Conservation (phyloP, 805 yeast genomes). For the Yarrowia osloensis region DNA sequence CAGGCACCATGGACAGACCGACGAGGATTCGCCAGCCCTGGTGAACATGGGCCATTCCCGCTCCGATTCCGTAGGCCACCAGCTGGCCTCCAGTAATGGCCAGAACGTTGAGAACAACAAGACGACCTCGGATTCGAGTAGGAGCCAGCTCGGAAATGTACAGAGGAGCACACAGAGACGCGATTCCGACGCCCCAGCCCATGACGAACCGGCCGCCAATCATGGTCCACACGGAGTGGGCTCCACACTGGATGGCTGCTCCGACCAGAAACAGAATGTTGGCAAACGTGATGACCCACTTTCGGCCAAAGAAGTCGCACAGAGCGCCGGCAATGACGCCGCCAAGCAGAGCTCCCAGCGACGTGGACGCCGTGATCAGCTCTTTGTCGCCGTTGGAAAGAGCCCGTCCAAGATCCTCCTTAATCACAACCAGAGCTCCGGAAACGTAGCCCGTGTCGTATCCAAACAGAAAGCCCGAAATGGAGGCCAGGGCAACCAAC, state of each 20-base stretch:
- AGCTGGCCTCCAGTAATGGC: slow-evolving; percentile 95
- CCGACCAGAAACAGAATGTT: slow-evolving; percentile 82
- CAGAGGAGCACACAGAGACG: slow-evolving; percentile 90
- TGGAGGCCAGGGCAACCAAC: slow-evolving; percentile 71
- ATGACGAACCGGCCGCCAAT: slow-evolving; percentile 85
- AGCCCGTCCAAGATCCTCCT: slow-evolving; percentile 62
- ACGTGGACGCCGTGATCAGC: slow-evolving; percentile 90
- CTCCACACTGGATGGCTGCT: slow-evolving; percentile 78
- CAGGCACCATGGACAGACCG: slow-evolving; percentile 87
- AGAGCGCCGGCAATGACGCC: slow-evolving; percentile 74
- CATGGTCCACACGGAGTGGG: slow-evolving; percentile 87
- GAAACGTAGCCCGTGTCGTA: slow-evolving; percentile 98
- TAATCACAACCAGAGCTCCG: slow-evolving; percentile 84
- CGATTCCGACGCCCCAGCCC: slow-evolving; percentile 97
- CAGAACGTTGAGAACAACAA: slow-evolving; percentile 83
- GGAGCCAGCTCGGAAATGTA: slow-evolving; percentile 94
- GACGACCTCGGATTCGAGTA: slow-evolving; percentile 83
- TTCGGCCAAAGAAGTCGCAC: slow-evolving; percentile 85
- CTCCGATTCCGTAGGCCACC: slow-evolving; percentile 87
- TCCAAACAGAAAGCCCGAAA: slow-evolving; percentile 96
- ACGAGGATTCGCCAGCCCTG: slow-evolving; percentile 95
- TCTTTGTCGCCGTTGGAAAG: slow-evolving; percentile 81
- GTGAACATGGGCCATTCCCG: slow-evolving; percentile 64
- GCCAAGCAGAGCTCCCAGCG: slow-evolving; percentile 86
- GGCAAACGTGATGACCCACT: slow-evolving; percentile 78